phyloP scores from a whole-genome alignment of 208 protist genomes.

The Herpetomonas samuelpessoai region DNA sequence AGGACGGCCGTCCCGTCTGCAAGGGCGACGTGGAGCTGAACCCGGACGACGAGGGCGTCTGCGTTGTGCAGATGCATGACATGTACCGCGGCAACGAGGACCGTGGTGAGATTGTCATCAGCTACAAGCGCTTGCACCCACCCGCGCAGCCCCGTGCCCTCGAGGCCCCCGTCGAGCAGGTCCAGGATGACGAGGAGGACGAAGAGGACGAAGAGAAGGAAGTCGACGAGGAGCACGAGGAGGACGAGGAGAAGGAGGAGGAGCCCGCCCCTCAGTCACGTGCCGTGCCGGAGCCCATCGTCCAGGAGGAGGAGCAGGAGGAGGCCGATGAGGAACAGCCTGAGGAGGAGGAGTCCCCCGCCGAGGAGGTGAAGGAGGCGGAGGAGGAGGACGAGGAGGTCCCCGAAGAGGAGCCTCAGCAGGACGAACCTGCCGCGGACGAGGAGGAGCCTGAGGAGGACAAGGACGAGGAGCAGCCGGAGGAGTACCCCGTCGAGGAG shows the following conservation, averaged over 20 bases:
- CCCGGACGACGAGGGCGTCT: conserved; percentile 39
- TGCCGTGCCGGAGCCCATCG: conserved; percentile 1
- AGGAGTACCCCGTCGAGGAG: conserved; percentile 1
- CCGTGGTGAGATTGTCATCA: conserved; percentile 70
- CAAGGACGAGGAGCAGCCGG: conserved; percentile 9
- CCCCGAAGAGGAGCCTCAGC: conserved; percentile 13
- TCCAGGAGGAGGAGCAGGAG: conserved; percentile 3
- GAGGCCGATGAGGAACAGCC: not conserved
- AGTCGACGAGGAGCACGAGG: conserved; percentile 7
- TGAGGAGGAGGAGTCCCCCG: not conserved
- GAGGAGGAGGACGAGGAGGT: conserved; percentile 28
- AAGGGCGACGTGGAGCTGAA: conserved; percentile 35
- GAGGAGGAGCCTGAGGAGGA: conserved; percentile 14
- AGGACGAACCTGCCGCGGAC: conserved; percentile 11
- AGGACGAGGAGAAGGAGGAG: conserved; percentile 4
- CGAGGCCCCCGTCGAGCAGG: not conserved
- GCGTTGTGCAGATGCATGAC: conserved; percentile 69
- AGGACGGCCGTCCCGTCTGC: conserved; percentile 51
- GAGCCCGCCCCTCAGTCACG: not conserved
- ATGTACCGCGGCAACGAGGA: conserved; percentile 25
- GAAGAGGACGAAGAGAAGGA: conserved; percentile 12
- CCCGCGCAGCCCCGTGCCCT: not conserved
- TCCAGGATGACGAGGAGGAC: conserved; percentile 2
- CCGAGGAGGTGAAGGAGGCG: conserved; percentile 9
- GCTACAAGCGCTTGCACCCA: conserved; percentile 69